Base-by-base conservation (phyloP, 2,329 filamentous ascomycete genomes). In the Claviceps digitariae region DNA sequence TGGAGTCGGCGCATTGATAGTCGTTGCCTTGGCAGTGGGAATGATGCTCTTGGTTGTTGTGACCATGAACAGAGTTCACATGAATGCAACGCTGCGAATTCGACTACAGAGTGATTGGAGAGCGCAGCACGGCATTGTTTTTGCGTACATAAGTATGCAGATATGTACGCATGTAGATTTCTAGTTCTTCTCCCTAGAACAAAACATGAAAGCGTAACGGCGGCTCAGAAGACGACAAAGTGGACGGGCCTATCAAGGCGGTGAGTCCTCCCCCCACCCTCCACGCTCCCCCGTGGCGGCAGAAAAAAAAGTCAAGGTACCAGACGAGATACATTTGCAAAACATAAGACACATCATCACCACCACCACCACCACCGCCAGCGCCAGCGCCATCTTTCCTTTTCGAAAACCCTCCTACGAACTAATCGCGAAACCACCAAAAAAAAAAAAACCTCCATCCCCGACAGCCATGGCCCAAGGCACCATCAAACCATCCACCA, bases 391-490 rank as follows among this genome's bases (percentile, higher is more conserved):
- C 4, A 10, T 9, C 38, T n/a, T 41, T 21, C 10, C 20, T 23
- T 21, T 1, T 20, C 41, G 10, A 34, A 34, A 12, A 34, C 31
- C 2, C 31, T 34, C 31, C 27, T 29, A 4, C 27, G 10, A 34
- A 34, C 12, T 10, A 34, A 34, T 12, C 1, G 31, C 8, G 9
- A 2, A 34, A 34, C 9, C 9, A 15, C 15, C 20, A 25, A 8
- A 27, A 31, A 44, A 38, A 44, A 25, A 25, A 15, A 47, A 31
- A 8, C 45, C n/a, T 4, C 6, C 20, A 10, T 3, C 20, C 41
- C 9, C 5, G 55, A 38, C 43, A 20, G 25, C 23, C 41, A 81
- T 82, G 78, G 76, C 73, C 2, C 78, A 82, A 67, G 78, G 78
- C 58, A 64, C 69, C 6, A 61, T 77, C 48, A 81, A 80, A 60